phyloP scores from a whole-genome alignment of 1,284 basidiomycete genomes.

The Sanguinoderma infundibulare region DNA sequence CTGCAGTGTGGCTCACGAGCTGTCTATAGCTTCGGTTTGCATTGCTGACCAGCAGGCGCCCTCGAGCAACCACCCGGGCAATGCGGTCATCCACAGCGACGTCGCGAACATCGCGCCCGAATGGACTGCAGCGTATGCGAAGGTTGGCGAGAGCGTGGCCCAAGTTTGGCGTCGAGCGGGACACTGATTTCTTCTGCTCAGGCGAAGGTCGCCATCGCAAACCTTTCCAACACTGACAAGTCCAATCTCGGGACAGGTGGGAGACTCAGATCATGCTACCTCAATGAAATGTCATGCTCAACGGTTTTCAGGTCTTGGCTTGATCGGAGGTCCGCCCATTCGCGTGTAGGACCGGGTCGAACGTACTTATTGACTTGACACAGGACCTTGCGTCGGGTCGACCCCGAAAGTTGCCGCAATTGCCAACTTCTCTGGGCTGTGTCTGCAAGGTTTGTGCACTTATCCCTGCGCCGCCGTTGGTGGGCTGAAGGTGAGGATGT shows the following conservation, averaged over 20 bases:
- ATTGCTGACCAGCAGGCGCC: constrained; percentile 5
- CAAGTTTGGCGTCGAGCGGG: not conserved
- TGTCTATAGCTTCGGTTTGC: constrained; percentile 13
- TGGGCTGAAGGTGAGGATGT: not conserved
- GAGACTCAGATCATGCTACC: constrained; percentile 10
- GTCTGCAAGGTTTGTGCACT: constrained; percentile 64
- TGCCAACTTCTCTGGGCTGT: constrained; percentile 66
- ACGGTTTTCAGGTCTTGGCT: constrained; percentile 31
- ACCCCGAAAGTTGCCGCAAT: constrained; percentile 62
- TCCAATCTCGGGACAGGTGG: constrained; percentile 60
- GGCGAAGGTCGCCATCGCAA: constrained; percentile 51
- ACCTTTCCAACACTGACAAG: constrained; percentile 57
- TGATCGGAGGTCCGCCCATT: constrained; percentile 47
- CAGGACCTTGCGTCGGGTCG: constrained; percentile 71
- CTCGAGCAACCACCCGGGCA: constrained; percentile 27
- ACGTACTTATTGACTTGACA: too few species aligned
- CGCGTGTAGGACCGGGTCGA: not conserved
- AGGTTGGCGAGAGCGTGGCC: constrained; percentile 37
- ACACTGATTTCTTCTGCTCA: constrained; percentile 22
- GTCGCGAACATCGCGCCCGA: constrained; percentile 51
- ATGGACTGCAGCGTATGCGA: constrained; percentile 56
- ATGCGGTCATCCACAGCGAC: constrained; percentile 9
- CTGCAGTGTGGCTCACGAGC: not conserved
- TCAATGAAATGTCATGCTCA: not conserved
- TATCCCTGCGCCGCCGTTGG: not conserved